These are phyloP conservation scores for Themeda triandra DNA, from an alignment of 176 grass and related monocot genomes.

Conservation along the genomic window DNA sequence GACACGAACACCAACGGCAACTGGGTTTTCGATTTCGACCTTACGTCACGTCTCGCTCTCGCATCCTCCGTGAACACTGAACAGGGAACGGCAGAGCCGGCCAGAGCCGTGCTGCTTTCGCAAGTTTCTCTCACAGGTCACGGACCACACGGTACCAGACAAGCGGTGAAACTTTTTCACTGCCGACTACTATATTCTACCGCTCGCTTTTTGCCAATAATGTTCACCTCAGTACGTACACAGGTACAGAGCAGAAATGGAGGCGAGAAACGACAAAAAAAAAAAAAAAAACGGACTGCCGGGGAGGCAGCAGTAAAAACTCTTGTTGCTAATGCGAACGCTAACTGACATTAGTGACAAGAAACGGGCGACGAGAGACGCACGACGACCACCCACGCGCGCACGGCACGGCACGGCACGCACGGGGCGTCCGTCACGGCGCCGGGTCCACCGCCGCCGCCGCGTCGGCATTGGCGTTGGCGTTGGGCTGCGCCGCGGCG, in stretches of 20 bases:
- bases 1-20: background rate
- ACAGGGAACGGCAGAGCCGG: background rate
- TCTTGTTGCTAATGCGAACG: background rate
- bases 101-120: background rate
- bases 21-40: background rate
- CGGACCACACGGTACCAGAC: too few species aligned
- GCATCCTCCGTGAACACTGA: background rate
- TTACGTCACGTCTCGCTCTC: background rate
- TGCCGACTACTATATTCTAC: too few species aligned
- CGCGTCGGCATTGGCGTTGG: background rate
- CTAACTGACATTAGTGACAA: background rate
- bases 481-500: background rate
- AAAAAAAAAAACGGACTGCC: too few species aligned
- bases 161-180: too few species aligned
- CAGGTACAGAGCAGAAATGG: background rate
- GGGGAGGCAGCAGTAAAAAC: background rate
- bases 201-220: too few species aligned
- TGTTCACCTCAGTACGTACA: constrained; percentile 18
- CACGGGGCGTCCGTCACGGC: background rate
- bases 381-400: background rate
- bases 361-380: background rate
- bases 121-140: too few species aligned
- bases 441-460: constrained; percentile 20
- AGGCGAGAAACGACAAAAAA: background rate
- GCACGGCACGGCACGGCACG: too few species aligned